phyloP scores from a whole-genome alignment of 129 eudicot species.

The Tagetes erecta region DNA sequence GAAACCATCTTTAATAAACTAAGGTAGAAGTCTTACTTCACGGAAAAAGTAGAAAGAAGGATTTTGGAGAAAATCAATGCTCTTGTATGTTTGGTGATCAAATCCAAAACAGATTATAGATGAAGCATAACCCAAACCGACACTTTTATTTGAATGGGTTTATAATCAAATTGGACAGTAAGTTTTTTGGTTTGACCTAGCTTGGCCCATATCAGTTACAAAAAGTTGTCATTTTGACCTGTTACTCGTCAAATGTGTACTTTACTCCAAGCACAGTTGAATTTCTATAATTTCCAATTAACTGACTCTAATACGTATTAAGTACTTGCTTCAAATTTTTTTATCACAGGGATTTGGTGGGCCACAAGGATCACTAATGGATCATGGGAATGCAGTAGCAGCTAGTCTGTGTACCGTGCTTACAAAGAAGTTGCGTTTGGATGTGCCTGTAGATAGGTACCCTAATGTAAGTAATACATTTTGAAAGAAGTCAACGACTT shows the following conservation, averaged over 20 bases:
- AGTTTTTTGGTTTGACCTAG: not conserved
- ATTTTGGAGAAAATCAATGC: not conserved
- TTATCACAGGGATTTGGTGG: conserved; percentile 48
- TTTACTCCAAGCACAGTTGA: not conserved
- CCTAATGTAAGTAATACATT: conserved; percentile 58
- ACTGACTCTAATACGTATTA: not conserved
- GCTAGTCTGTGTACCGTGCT: conserved; percentile 48
- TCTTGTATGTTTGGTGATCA: not conserved
- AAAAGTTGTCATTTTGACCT: no score
- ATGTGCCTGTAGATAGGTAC: conserved; percentile 64
- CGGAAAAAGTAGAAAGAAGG: not conserved
- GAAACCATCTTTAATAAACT: not conserved
- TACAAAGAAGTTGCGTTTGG: conserved; percentile 70
- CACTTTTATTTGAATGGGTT: no score
- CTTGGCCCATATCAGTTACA: not conserved
- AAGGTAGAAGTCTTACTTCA: not conserved
- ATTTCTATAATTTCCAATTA: not conserved
- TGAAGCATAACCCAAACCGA: no score
- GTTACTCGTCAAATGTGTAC: not conserved
- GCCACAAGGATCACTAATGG: conserved; percentile 46
- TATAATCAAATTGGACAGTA: not conserved
- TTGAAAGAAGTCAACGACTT: not conserved
- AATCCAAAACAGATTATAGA: no score
- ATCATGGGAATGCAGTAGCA: conserved; percentile 49
- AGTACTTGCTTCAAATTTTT: not conserved